Conservation (phyloP, 1,284 basidiomycete species). For the Ganoderma multipileum region DNA sequence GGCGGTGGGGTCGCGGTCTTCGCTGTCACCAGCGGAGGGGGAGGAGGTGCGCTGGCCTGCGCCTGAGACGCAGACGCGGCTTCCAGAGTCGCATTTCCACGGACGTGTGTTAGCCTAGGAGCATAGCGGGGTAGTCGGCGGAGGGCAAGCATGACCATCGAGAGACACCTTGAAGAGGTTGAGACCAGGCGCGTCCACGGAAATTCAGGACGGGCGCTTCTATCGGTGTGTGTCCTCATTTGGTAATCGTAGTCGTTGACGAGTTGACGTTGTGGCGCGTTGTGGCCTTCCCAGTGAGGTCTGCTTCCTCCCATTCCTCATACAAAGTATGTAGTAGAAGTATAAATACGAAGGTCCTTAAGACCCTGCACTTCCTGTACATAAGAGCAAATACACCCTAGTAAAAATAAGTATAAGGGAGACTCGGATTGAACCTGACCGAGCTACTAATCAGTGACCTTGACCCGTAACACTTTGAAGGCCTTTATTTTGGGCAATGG, state of each 20-base stretch:
- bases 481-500: no score
- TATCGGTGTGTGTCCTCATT: neutral
- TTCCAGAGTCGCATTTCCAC: constrained; percentile 41
- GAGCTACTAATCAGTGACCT: no score
- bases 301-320: neutral
- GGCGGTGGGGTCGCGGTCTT: constrained; percentile 15
- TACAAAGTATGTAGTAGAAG: no score
- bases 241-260: neutral
- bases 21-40: constrained; percentile 30
- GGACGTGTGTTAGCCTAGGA: constrained; percentile 31
- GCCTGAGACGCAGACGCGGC: constrained; percentile 23
- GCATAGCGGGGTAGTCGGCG: constrained; percentile 35
- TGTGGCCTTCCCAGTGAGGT: neutral
- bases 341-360: no score
- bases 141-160: constrained; percentile 37
- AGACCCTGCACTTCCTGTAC: no score
- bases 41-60: constrained; percentile 25
- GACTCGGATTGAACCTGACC: no score
- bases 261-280: neutral
- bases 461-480: no score
- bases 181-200: constrained; percentile 11
- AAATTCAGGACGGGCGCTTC: constrained; percentile 27
- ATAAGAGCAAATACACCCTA: no score
- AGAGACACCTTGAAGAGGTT: constrained; percentile 10
- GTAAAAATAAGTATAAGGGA: no score